These are phyloP conservation scores for Fusarium sulawesiense DNA, from an alignment of 2,329 filamentous ascomycete genomes.

Conservation along the genomic window DNA sequence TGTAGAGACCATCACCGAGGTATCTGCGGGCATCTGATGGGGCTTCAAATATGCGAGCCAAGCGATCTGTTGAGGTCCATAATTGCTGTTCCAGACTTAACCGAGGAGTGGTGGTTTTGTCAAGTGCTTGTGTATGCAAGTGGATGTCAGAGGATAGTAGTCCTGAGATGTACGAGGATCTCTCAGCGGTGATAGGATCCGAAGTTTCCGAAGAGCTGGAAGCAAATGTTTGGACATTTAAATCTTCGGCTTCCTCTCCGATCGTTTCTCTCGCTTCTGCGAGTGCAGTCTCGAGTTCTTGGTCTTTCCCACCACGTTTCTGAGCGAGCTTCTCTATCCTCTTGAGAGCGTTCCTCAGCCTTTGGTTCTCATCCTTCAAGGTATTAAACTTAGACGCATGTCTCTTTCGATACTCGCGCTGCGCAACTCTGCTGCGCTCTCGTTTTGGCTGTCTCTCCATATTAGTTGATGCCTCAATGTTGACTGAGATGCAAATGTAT, in stretches of 20 bases:
- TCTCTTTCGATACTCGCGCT: constrained; percentile 45
- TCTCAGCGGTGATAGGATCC: background rate
- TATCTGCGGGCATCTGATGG: constrained; percentile 37
- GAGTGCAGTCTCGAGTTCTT: constrained; percentile 31
- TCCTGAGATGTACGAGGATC: background rate
- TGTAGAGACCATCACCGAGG: constrained; percentile 40
- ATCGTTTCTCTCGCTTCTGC: constrained; percentile 28
- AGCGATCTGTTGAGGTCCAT: constrained; percentile 40
- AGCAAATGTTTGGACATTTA: background rate
- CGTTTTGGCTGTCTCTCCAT: constrained; percentile 37
- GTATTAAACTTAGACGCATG: constrained; percentile 42
- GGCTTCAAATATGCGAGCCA: constrained; percentile 41
- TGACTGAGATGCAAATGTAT: background rate
- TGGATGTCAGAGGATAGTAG: constrained; percentile 4
- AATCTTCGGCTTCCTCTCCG: constrained; percentile 3
- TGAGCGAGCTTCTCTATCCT: constrained; percentile 33
- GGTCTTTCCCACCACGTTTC: constrained; percentile 9
- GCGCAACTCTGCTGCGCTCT: constrained; percentile 43
- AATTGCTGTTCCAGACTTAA: constrained; percentile 21
- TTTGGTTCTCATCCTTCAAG: constrained; percentile 44
- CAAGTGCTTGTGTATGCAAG: background rate
- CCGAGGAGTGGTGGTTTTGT: background rate
- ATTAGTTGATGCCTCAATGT: background rate
- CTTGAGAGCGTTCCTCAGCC: constrained; percentile 39
- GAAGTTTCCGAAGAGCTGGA: constrained; percentile 3